These are phyloP conservation scores for Gossypium turneri DNA, from an alignment of 345 rosid genomes.

Conservation along the genomic window DNA sequence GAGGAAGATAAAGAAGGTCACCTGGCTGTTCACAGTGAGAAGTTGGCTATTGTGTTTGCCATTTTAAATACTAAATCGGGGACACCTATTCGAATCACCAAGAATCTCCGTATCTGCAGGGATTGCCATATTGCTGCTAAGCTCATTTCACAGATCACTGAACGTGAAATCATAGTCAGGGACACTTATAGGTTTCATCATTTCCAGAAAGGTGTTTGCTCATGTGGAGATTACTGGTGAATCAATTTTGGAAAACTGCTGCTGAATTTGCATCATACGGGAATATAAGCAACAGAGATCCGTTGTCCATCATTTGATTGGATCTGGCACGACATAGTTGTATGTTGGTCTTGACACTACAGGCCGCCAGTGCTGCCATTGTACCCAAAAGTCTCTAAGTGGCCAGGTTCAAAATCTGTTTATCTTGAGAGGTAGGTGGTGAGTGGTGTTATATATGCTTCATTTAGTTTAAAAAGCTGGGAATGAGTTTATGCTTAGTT, in stretches of 20 bases:
- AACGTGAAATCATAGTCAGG: conserved; percentile 54
- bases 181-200: conserved; percentile 67
- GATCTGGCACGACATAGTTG: not conserved
- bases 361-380: not conserved
- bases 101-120: conserved; percentile 70
- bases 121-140: conserved; percentile 74
- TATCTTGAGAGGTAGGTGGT: not conserved
- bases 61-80: conserved; percentile 43
- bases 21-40: conserved; percentile 75
- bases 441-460: not conserved
- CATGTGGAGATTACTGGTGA: conserved; percentile 76
- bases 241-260: not conserved
- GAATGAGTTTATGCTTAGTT: not conserved
- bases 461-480: not conserved
- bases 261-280: not conserved
- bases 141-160: conserved; percentile 56
- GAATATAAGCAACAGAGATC: not conserved
- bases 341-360: not conserved
- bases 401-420: not conserved
- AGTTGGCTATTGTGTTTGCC: conserved; percentile 67
- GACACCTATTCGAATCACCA: conserved; percentile 55
- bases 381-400: not conserved
- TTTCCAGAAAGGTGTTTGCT: conserved; percentile 55
- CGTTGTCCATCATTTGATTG: not conserved
- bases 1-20: conserved; percentile 78